Percentiles rank a stretch among this genome's conserved stretches.
These are phyloP conservation scores for Xylariaceae sp. DNA, from an alignment of 2,329 filamentous ascomycete genomes.

Conservation along the genomic window DNA sequence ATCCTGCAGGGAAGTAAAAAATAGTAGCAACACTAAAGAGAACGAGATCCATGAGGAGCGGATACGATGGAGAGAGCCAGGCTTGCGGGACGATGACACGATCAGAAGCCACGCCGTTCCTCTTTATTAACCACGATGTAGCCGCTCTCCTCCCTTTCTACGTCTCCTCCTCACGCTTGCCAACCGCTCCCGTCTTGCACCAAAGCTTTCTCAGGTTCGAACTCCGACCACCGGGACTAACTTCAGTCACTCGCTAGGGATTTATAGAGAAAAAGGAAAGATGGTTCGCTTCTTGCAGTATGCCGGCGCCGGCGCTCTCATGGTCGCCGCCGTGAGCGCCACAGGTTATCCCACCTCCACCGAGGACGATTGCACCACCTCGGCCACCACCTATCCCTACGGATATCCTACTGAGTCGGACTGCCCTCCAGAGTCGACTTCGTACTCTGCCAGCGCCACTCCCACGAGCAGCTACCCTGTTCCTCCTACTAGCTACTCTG, in stretches of 20 bases:
- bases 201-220: background rate
- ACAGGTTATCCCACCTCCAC: constrained; percentile 3
- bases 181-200: constrained; percentile 9
- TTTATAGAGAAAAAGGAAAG: constrained; percentile 17
- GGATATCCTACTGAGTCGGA: background rate
- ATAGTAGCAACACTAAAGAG: constrained; percentile 12
- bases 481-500: background rate
- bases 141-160: constrained; percentile 5
- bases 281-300: constrained; percentile 33
- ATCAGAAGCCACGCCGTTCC: background rate
- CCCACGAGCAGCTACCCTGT: background rate
- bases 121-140: constrained; percentile 16
- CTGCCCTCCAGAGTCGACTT: background rate
- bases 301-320: constrained; percentile 28
- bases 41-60: constrained; percentile 14
- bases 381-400: too few relatives aligned
- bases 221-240: constrained; percentile 9
- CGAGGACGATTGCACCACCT: constrained; percentile 12
- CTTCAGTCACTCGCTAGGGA: constrained; percentile 30
- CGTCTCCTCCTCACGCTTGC: constrained; percentile 13
- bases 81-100: constrained; percentile 4
- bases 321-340: constrained; percentile 27
- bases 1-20: constrained; percentile 10
- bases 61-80: constrained; percentile 3
- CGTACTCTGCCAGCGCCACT: constrained; percentile 1